A percentile compares a stretch with the other conserved stretches of the same genome.
Evolutionary conservation across 371 early-diverging fungal genomes (phyloP).

Genomic region (Chytridiales sp.): DNA sequence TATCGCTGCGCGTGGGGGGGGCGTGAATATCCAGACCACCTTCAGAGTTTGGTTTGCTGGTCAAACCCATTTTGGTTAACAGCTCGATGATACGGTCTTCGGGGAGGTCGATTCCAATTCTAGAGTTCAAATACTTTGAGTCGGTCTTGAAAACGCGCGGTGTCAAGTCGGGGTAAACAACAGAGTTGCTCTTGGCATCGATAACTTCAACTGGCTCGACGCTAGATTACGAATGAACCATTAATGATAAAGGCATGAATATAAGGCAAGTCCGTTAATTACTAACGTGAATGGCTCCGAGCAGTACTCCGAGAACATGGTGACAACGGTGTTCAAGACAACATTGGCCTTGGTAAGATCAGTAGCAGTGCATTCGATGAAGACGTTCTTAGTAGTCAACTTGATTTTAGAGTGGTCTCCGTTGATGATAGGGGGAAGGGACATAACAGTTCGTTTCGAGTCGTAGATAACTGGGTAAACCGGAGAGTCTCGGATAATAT

Average conservation of each 20-base stretch:
- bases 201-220: slow-evolving; percentile 90
- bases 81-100: slow-evolving; percentile 75
- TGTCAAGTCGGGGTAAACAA: slow-evolving; percentile 73
- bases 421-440: slow-evolving; percentile 99
- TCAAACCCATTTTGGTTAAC: slow-evolving; percentile 85
- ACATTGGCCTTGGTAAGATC: slow-evolving; percentile 94
- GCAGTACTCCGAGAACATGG: slow-evolving; percentile 95
- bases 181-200: slow-evolving; percentile 76
- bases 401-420: slow-evolving; percentile 97
- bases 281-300: slow-evolving; percentile 83
- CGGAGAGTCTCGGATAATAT: slow-evolving; percentile 88
- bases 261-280: background rate
- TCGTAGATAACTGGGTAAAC: slow-evolving; percentile 94
- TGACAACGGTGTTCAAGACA: slow-evolving; percentile 87
- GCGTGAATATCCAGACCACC: slow-evolving; percentile 61
- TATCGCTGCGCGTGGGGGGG: slow-evolving; percentile 93
- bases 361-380: slow-evolving; percentile 99
- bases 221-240: slow-evolving; percentile 35
- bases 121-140: slow-evolving; percentile 82
- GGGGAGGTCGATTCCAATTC: slow-evolving; percentile 72
- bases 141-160: slow-evolving; percentile 70
- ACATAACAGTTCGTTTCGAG: slow-evolving; percentile 80
- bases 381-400: slow-evolving; percentile 93
- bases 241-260: background rate
- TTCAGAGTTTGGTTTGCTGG: slow-evolving; percentile 50